Evolutionary conservation across 1,284 basidiomycete genomes (phyloP), one percentile per base, ranked within the genome.

Genomic region (Malassezia brasiliensis): DNA sequence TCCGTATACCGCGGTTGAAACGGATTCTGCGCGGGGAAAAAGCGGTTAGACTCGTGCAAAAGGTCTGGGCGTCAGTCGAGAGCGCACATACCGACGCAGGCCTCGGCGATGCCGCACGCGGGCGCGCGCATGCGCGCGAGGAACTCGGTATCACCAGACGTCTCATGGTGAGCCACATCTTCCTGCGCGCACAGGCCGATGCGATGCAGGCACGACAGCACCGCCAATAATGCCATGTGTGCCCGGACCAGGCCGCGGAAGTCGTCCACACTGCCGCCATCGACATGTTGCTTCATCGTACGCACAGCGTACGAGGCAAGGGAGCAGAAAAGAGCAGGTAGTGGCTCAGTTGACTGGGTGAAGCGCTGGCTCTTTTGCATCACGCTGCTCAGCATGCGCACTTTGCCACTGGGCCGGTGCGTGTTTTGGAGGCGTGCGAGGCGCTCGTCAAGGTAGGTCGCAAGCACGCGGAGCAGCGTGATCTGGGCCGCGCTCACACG

Each of bases 201-300:
- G 28, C 10, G 19, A n/a, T 45, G 31, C 44, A 52, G 30, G n/a
- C 28, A 34, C 12, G 40, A 22, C 4, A 57, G 36, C 20, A 52
- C n/a, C n/a, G 50, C 55, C 11, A 57, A 40, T 1, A 57, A 50
- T 15, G 47, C 51, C 44, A 57, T 42, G 35, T 57, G 46, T 15
- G 50, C 50, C 17, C 55, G 55, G 11, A 57, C 34, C 28, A 57
- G 34, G n/a, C 38, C 45, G 20, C 36, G 35, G 5, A 47, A n/a
- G 14, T 57, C 45, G 3, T 17, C 44, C 7, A 17, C 38, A 4
- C 28, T 25, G 25, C 28, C 22, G 19, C 15, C 22, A 20, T 44
- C 54, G 9, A 48, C 35, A 20, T 48, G 42, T n/a, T 35, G 14
- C 9, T 17, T 11, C 50, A 57, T 52, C 4, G 25, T 32, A 0